Conservation (phyloP, 176 grass and related monocot genomes). For the Leersia perrieri region DNA sequence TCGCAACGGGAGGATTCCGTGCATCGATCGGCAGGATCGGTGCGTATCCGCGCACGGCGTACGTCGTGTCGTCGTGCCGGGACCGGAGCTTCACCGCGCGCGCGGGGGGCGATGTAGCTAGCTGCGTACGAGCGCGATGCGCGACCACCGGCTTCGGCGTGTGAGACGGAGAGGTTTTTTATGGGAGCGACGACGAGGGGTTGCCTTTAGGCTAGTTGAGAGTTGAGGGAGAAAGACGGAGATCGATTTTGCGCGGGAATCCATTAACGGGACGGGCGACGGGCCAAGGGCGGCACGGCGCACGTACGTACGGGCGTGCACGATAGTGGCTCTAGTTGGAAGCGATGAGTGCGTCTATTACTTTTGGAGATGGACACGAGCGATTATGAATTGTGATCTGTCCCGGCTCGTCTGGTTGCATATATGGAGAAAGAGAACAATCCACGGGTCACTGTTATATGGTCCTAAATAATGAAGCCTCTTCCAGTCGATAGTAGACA, state of each 20-base stretch:
- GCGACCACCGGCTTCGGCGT: background rate
- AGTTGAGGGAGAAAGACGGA: background rate
- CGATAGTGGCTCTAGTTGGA: background rate
- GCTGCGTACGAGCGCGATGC: background rate
- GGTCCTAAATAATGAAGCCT: background rate
- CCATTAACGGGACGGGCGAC: background rate
- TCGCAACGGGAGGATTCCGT: background rate
- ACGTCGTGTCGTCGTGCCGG: background rate
- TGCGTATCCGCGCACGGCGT: background rate
- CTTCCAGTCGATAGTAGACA: background rate
- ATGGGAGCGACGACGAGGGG: background rate
- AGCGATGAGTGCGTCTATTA: background rate
- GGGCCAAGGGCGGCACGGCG: background rate
- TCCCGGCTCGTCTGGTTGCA: background rate
- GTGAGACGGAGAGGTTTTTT: background rate
- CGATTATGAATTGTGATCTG: background rate
- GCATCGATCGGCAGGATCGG: background rate
- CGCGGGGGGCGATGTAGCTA: no score
- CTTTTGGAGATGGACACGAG: background rate
- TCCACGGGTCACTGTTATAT: background rate
- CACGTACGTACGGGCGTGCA: background rate
- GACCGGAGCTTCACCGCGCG: background rate
- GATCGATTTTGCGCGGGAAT: background rate
- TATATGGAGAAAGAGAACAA: background rate
- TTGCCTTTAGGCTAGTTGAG: background rate